Evolutionary conservation across 495 filamentous ascomycete species (phyloP), one percentile per base, ranked within the genome.

Genomic region (Parmelia sp.): DNA sequence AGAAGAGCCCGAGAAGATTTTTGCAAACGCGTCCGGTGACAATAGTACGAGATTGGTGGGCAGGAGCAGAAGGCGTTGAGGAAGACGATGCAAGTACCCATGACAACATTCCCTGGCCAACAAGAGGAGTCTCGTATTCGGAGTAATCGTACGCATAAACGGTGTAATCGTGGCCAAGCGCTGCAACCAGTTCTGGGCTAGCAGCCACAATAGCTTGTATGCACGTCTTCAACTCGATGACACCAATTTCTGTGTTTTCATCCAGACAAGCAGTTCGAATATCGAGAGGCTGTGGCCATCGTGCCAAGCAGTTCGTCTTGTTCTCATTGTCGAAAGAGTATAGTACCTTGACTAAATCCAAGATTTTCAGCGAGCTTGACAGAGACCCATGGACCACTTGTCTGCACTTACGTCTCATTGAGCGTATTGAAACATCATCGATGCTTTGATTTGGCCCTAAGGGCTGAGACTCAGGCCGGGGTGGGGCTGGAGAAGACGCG

Each of bases 121-220:
- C 93, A 63, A 97, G 83, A 56, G 94, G 94, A 9, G 86, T 89
- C 66, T 96, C 92, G 63, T 89, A 88, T 75, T 98, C 94, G 10
- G 94, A 97, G 75, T 91, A 97, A 71, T 98, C 94, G 76, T 90
- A 92, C 27, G 94, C 93, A 75, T 98, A 98, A 62, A 98, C 86
- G 17, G 91, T 96, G 71, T 95, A 97, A 76, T 98, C 95, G 66
- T 86, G 89, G 60, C 91, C 91, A 42, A 89, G 79, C 65, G 88
- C 85, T 47, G 89, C 87, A 59, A 96, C 82, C 31, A 98, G 78
- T 76, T 98, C 94, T 45, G 94, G 94, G 71, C 91, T 96, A 73
- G 88, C 87, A 39, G 84, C 78, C 42, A 87, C 86, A 67, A 98
- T 90, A 40, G 93, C 92, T 71, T 93, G 86, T 29, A 97, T 87